phyloP scores from a whole-genome alignment of 2,329 filamentous ascomycete genomes.

The Aureobasidium sp. region DNA sequence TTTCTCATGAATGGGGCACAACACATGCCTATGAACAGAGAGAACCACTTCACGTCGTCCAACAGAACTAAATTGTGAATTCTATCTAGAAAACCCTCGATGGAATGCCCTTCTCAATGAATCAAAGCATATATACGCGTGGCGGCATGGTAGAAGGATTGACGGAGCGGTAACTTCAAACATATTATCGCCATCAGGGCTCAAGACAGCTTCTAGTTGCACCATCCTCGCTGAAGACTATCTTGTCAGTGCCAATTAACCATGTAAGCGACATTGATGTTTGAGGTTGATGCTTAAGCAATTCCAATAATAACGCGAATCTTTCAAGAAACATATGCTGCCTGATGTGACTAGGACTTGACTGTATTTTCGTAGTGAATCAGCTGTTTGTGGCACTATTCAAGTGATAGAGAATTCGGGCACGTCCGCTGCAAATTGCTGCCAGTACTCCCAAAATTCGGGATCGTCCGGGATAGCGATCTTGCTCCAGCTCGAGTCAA shows the following conservation, averaged over 20 bases:
- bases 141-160: constrained; percentile 62
- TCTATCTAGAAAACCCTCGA: constrained; percentile 50
- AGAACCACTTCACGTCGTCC: neutral
- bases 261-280: constrained; percentile 2
- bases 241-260: neutral
- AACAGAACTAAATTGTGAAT: neutral
- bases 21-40: neutral
- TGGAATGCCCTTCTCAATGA: constrained; percentile 60
- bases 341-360: neutral
- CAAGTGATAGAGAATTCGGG: neutral
- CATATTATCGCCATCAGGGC: constrained; percentile 50
- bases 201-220: constrained; percentile 50
- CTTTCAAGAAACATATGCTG: neutral
- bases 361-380: too few relatives aligned
- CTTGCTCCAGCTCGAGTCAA: constrained; percentile 8
- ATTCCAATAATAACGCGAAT: neutral
- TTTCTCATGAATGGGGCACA: too few relatives aligned
- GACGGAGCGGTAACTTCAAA: constrained; percentile 60
- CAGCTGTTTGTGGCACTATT: neutral
- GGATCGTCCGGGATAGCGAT: constrained; percentile 9
- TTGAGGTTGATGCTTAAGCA: neutral
- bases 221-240: constrained; percentile 53
- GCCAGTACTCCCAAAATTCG: constrained; percentile 17
- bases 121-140: constrained; percentile 66
- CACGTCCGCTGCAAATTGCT: constrained; percentile 5